Percentiles rank a stretch among this genome's conserved stretches.
These are phyloP conservation scores for Urostyla sp. DNA, from an alignment of 73 alveolate species.

Conservation along the genomic window DNA sequence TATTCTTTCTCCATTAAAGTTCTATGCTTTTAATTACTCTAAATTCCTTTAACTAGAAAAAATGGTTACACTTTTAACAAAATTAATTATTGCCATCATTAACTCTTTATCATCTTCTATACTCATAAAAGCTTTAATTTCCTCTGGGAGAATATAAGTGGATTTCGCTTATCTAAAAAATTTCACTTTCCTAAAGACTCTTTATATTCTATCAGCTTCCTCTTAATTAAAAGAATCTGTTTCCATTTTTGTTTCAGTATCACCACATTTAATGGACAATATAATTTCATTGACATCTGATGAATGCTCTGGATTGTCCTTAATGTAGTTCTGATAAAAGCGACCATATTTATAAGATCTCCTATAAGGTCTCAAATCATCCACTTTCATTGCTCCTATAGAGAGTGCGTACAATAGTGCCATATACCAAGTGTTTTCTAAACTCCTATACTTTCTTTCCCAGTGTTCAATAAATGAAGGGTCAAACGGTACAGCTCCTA, in stretches of 20 bases:
- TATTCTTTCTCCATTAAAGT: no score
- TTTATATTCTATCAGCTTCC: background rate
- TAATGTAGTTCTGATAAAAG: conserved; percentile 1
- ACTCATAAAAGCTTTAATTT: background rate
- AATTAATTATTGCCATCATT: no score
- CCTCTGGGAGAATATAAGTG: background rate
- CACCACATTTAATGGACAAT: background rate
- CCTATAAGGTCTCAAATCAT: conserved; percentile 31
- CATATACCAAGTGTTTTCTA: conserved; percentile 5
- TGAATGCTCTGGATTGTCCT: conserved; percentile 7
- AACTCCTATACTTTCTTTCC: conserved; percentile 31
- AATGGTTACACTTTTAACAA: no score
- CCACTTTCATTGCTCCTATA: background rate
- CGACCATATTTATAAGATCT: conserved; percentile 8
- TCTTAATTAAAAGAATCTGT: background rate
- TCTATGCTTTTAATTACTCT: no score
- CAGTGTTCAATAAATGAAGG: conserved; percentile 3
- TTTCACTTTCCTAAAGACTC: background rate
- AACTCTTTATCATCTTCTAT: background rate
- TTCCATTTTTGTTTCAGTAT: background rate
- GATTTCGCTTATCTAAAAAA: background rate
- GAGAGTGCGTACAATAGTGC: conserved; percentile 18
- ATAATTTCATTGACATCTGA: background rate
- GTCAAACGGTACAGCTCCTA: conserved; percentile 32
- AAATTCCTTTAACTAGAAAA: no score